Conservation (phyloP, 768 basidiomycete species). For the Mycena haematopus region DNA sequence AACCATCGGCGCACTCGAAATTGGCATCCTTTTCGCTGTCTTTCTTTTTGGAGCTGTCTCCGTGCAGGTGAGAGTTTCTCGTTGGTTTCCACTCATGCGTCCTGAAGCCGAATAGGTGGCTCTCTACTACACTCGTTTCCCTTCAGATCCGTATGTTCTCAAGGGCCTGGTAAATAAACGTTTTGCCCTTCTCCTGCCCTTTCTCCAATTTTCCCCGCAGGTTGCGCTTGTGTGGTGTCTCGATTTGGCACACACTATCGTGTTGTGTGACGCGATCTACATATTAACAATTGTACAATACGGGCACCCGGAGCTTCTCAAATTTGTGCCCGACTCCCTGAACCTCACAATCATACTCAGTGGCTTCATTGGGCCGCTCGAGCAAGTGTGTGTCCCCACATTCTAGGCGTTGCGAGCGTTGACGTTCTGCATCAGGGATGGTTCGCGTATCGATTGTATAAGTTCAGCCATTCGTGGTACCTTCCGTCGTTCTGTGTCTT, state of each 20-base stretch:
- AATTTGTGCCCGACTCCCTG: not conserved
- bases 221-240: slow-evolving; percentile 20
- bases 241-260: slow-evolving; percentile 18
- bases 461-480: slow-evolving; percentile 5
- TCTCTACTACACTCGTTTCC: slow-evolving; percentile 25
- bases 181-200: not conserved
- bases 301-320: slow-evolving; percentile 17
- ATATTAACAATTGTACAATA: slow-evolving; percentile 20
- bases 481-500: slow-evolving; percentile 11
- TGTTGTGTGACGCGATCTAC: slow-evolving; percentile 14
- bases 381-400: slow-evolving; percentile 9
- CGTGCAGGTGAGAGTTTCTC: slow-evolving; percentile 6
- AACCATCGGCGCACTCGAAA: slow-evolving; percentile 19
- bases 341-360: slow-evolving; percentile 8
- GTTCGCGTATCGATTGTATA: slow-evolving; percentile 23
- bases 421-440: not conserved
- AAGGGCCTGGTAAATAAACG: slow-evolving; percentile 4
- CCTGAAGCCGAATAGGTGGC: not conserved
- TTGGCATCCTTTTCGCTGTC: slow-evolving; percentile 21
- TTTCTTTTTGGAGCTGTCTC: slow-evolving; percentile 21
- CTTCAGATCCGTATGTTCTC: slow-evolving; percentile 8
- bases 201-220: not conserved
- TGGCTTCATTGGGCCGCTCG: slow-evolving; percentile 21
- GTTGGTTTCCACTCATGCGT: too few relatives aligned
- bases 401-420: not conserved